Base-by-base conservation (phyloP, 2,329 filamentous ascomycete genomes). In the Lecanosticta acicola region DNA sequence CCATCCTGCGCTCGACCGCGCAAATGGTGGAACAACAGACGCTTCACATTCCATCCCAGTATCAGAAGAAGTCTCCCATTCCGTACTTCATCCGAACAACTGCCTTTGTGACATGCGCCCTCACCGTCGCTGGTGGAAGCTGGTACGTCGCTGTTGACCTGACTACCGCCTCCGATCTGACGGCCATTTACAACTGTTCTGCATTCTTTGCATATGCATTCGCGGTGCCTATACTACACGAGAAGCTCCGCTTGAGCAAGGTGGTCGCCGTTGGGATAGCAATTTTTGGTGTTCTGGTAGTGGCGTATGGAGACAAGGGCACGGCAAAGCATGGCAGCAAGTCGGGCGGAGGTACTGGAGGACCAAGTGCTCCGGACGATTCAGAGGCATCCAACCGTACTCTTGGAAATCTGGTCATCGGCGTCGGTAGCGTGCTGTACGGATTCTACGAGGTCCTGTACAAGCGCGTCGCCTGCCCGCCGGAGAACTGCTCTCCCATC, bases 181-280 rank as follows among this genome's bases (percentile, higher is more conserved):
- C 93, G 0, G 93, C 93, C 43, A 98, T 98, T 59, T 98, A 98
- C 77, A 98, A 98, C 71, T 98, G 93, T 75, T 94, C 87, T 43
- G 91, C 93, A 48, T 98, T 98, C 70, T 98, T 98, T 66, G 93
- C 93, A 39, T 98, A 98, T 64, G 91, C 87, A 10, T 98, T 98
- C 65, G 94, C 87, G 37, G 89, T 98, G 36, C 89, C 90, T 1
- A 70, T 98, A 14, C 75, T 98, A 2, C 82, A 86, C 46, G 93
- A 98, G 67, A 87, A 85, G 55, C 70, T 96, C 10, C 82, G 87
- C 17, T 70, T 84, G 32, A 87, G 87, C 69, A 98, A 98, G 72
- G 83, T 89, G 20, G 65, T 94, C 41, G 87, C 91, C 3, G 93
- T 98, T 1, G 75, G 80, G 9, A 79, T 98, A 32, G 93, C 93